Evolutionary conservation across 306 rosid genomes (phyloP).

Genomic region (Vicia faba): DNA sequence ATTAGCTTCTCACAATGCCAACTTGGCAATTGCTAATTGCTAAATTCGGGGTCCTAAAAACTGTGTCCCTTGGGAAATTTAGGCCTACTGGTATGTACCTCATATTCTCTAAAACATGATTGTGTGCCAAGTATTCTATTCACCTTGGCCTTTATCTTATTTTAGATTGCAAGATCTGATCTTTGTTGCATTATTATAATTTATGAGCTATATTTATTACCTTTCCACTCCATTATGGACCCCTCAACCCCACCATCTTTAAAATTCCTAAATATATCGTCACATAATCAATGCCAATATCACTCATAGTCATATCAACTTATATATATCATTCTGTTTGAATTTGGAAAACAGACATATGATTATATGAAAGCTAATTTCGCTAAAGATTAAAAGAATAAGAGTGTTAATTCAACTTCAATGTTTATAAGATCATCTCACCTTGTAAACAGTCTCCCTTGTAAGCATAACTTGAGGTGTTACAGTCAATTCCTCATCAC

Average conservation of each 20-base stretch:
- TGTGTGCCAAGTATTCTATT: neutral
- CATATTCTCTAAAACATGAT: neutral
- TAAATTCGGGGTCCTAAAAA: neutral
- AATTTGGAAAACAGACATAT: neutral
- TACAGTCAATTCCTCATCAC: constrained; percentile 63
- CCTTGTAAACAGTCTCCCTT: constrained; percentile 79
- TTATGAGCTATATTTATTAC: neutral
- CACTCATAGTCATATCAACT: neutral
- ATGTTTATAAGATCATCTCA: constrained; percentile 26
- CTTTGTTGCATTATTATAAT: neutral
- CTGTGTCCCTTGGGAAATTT: neutral
- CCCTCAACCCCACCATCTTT: constrained; percentile 1
- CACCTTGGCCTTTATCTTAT: neutral
- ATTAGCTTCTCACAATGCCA: neutral
- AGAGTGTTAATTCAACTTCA: neutral
- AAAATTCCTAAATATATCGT: neutral
- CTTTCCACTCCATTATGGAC: neutral
- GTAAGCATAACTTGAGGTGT: constrained; percentile 58
- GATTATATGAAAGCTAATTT: constrained; percentile 19
- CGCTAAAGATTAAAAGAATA: neutral
- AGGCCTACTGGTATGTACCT: neutral
- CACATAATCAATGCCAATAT: neutral
- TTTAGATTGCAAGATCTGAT: neutral
- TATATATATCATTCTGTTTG: neutral
- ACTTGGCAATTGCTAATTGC: neutral